Conservation (phyloP, 75 land plant genomes). For the Cryptomeria japonica region DNA sequence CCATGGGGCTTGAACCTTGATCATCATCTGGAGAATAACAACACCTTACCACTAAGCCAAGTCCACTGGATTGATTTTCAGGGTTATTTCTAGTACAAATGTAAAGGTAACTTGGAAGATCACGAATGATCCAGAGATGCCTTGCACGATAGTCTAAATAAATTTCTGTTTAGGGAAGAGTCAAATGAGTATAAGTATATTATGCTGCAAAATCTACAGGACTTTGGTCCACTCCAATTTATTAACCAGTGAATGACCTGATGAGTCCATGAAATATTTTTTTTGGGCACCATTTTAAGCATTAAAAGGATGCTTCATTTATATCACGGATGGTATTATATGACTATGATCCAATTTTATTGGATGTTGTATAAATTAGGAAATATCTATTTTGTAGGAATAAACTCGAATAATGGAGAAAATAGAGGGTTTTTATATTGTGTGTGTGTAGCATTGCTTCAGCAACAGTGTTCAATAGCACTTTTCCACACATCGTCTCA, state of each 20-base stretch:
- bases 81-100: neutral
- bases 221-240: neutral
- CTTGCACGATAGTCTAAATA: neutral
- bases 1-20: neutral
- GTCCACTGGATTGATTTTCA: neutral
- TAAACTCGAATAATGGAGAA: no score
- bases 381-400: no score
- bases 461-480: no score
- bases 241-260: neutral
- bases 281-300: neutral
- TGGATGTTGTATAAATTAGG: no score
- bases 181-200: neutral
- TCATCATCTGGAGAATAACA: neutral
- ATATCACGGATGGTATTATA: no score
- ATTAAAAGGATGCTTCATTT: no score
- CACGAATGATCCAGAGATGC: neutral
- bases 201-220: neutral
- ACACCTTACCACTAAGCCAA: neutral
- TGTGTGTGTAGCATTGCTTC: no score
- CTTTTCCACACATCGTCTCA: no score
- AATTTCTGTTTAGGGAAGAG: neutral
- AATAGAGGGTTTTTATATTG: no score
- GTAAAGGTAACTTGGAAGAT: neutral
- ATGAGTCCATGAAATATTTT: neutral
- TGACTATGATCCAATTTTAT: no score